Conservation (phyloP, 140 eudicot species). For the Stevia rebaudiana region DNA sequence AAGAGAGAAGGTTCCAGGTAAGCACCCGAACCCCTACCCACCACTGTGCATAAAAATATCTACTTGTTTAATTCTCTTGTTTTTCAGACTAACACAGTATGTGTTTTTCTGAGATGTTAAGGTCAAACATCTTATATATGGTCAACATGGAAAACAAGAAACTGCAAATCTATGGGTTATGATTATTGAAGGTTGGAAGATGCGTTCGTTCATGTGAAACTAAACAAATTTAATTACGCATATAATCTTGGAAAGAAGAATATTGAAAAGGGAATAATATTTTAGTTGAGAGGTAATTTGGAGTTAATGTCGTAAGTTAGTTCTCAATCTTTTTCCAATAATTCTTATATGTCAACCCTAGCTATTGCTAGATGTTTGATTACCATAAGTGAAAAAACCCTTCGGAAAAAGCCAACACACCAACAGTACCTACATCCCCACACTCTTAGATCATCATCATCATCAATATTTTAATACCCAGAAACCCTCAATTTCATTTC, state of each 20-base stretch:
- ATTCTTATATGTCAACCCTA: conserved; percentile 43
- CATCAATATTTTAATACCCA: conserved; percentile 4
- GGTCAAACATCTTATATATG: conserved; percentile 21
- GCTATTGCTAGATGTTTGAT: conserved; percentile 33
- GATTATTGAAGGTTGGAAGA: conserved; percentile 3
- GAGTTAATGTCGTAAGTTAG: conserved; percentile 32
- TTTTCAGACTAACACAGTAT: conserved; percentile 14
- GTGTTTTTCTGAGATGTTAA: conserved; percentile 10
- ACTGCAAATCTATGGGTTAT: conserved; percentile 4
- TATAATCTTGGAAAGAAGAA: too few relatives aligned
- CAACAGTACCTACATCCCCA: conserved; percentile 40
- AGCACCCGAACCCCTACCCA: conserved; percentile 25
- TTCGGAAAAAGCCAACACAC: conserved; percentile 41
- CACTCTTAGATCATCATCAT: conserved; percentile 22
- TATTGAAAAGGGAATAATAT: conserved; percentile 7
- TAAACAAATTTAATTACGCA: background rate
- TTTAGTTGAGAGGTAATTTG: conserved; percentile 25
- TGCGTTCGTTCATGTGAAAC: background rate
- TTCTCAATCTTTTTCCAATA: conserved; percentile 42
- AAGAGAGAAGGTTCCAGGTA: conserved; percentile 37
- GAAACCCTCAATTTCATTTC: conserved; percentile 29
- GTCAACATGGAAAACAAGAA: conserved; percentile 23
- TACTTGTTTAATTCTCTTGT: background rate
- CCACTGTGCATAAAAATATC: conserved; percentile 23
- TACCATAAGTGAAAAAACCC: conserved; percentile 35